Base-by-base conservation (phyloP, 176 grass and related monocot species). In the Bromus sterilis region DNA sequence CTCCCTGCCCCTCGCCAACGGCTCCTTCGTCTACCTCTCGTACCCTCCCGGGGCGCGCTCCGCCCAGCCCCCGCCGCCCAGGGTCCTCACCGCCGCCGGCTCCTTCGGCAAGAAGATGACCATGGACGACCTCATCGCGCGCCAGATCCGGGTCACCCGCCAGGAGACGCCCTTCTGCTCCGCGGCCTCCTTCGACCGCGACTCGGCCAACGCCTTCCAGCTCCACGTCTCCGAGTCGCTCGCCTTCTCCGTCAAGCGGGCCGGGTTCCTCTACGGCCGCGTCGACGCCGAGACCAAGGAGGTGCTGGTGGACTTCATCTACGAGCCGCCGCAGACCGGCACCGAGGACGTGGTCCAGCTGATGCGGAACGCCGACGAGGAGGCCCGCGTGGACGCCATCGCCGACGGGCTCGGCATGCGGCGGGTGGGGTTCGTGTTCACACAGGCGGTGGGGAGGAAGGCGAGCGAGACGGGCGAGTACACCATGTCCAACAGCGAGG, bases 81-180 rank as follows among this genome's bases (percentile, higher is more conserved):
- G 30, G 46, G 85, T 7, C 56, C 86, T 95, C 44, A 49, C 44
- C 33, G 69, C 87, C 20, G 93, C 93, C 0, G 94, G 94, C 46
- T 94, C 88, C 68, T 97, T 97, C 53, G 93, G 93, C 13, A 83
- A 74, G 66, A 99, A 91, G 87, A 99, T 99, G 96, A 99, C 96
- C 40, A 93, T 99, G 78, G 96, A 95, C 11, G 93, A 99, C 46
- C 93, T 99, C 60, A 87, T 99, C 85, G 93, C 96, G 23, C 96
- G 96, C 49, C 96, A 95, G 83, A 91, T 99, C 93, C 96, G 96
- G 73, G 89, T 99, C 87, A 86, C 96, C 9, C 88, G 91, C 48
- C 96, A 99, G 88, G 96, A 99, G 76, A 36, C 59, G 14, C 87
- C 96, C 14, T 76, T 95, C 77, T 95, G 93, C 76, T 39, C 85